Conservation (phyloP, 2,329 filamentous ascomycete genomes). For the Colletotrichum sp. region DNA sequence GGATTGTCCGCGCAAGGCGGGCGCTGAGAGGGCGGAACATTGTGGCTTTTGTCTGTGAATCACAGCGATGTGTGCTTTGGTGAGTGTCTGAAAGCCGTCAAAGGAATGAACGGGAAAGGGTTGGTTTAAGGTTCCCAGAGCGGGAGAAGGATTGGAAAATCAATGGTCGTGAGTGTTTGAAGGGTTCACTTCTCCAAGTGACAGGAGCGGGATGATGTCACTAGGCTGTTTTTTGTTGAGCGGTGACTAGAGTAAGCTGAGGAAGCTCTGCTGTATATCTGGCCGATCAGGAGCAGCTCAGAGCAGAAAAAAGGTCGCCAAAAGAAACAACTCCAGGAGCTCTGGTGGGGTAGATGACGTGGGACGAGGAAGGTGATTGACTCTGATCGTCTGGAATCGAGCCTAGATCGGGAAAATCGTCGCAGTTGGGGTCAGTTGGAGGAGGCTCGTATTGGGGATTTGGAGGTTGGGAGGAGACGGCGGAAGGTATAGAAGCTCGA, state of each 20-base stretch:
- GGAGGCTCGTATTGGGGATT: background rate
- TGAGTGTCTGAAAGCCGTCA: background rate
- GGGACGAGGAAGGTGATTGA: conserved; percentile 3
- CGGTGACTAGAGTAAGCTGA: background rate
- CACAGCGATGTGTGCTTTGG: background rate
- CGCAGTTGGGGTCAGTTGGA: background rate
- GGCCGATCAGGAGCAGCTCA: background rate
- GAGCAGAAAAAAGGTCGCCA: background rate
- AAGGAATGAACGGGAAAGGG: background rate
- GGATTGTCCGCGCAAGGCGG: conserved; percentile 13
- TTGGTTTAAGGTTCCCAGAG: background rate
- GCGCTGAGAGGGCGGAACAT: conserved; percentile 23
- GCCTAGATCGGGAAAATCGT: conserved; percentile 1
- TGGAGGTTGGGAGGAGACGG: background rate
- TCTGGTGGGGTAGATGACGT: conserved; percentile 11
- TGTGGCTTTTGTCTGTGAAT: background rate
- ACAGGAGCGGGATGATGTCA: conserved; percentile 9
- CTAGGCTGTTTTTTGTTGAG: background rate
- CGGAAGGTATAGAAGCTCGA: background rate
- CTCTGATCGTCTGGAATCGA: background rate
- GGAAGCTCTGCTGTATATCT: background rate
- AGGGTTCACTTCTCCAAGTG: background rate
- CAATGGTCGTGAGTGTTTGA: background rate
- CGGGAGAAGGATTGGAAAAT: background rate
- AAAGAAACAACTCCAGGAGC: conserved; percentile 1